A percentile compares a stretch with the other conserved stretches of the same genome.
phyloP scores from a whole-genome alignment of 2,329 filamentous ascomycete genomes.

The Pochonia chlamydosporia region DNA sequence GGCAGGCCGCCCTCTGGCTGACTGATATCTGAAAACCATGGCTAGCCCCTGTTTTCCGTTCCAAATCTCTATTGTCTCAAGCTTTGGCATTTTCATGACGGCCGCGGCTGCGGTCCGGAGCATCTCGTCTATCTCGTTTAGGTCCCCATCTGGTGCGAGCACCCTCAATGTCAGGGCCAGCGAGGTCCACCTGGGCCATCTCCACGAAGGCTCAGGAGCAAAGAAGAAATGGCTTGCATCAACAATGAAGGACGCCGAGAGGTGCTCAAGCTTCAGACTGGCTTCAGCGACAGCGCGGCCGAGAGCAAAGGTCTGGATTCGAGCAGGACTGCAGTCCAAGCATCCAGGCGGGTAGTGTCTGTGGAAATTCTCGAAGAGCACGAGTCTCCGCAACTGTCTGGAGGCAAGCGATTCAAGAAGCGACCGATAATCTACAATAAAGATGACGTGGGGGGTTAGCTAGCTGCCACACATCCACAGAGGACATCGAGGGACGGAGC shows the following conservation, averaged over 20 bases:
- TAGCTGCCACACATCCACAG: too few relatives aligned
- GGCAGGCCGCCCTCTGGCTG: conserved; percentile 11
- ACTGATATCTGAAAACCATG: conserved; percentile 19
- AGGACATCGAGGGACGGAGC: too few relatives aligned
- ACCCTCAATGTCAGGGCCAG: not conserved
- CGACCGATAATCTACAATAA: not conserved
- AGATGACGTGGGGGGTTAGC: too few relatives aligned
- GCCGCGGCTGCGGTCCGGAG: conserved; percentile 19
- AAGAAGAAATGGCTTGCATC: not conserved
- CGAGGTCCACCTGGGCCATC: not conserved
- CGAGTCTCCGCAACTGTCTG: conserved; percentile 21
- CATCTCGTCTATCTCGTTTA: conserved; percentile 18
- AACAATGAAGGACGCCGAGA: not conserved
- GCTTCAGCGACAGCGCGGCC: not conserved
- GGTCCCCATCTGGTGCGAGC: conserved; percentile 7
- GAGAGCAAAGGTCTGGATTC: not conserved
- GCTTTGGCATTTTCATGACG: conserved; percentile 21
- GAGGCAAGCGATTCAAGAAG: conserved; percentile 21
- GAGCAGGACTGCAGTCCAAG: too few relatives aligned
- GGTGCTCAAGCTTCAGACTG: not conserved
- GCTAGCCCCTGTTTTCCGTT: conserved; percentile 20
- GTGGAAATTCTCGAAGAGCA: conserved; percentile 30
- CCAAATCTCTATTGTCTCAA: conserved; percentile 27
- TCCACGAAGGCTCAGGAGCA: not conserved
- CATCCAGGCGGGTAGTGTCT: conserved; percentile 19